A percentile compares a stretch with the other conserved stretches of the same genome.
These are phyloP conservation scores for Panaeolus papilionaceus DNA, from an alignment of 768 basidiomycete species.

Conservation along the genomic window DNA sequence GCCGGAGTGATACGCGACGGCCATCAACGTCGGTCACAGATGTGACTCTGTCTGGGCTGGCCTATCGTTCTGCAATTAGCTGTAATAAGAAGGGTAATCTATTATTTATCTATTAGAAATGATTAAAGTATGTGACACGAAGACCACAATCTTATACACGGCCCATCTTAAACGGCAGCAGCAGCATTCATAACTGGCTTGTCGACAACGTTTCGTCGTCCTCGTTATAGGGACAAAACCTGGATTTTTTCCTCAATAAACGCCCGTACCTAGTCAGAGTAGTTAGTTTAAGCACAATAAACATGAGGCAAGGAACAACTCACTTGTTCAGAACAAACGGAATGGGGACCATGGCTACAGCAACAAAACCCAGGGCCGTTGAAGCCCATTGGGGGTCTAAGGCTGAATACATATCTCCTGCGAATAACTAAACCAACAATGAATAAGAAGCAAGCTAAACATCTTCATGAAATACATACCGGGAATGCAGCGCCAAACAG, in stretches of 20 bases:
- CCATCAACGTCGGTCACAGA: no score
- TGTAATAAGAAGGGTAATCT: not conserved
- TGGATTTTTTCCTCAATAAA: constrained; percentile 46
- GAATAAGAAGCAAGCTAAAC: constrained; percentile 1
- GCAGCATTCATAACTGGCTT: not conserved
- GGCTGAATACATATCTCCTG: constrained; percentile 56
- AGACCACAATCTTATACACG: not conserved
- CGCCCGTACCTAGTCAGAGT: constrained; percentile 45
- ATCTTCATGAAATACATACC: constrained; percentile 30
- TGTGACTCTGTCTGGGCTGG: no score
- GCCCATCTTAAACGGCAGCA: not conserved
- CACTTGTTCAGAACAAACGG: constrained; percentile 53
- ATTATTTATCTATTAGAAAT: not conserved
- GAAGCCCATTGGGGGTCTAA: constrained; percentile 66
- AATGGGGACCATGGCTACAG: constrained; percentile 57
- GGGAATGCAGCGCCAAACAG: constrained; percentile 60
- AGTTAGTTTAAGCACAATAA: not conserved
- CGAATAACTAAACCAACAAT: constrained; percentile 49
- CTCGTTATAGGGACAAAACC: constrained; percentile 41
- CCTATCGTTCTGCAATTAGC: no score
- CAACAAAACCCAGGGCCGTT: constrained; percentile 57
- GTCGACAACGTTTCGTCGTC: constrained; percentile 11
- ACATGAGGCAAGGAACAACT: constrained; percentile 17
- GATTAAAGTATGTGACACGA: not conserved
- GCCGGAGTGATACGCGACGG: no score